phyloP scores from a whole-genome alignment of 2,329 filamentous ascomycete genomes.

The Plenodomus tracheiphilus region DNA sequence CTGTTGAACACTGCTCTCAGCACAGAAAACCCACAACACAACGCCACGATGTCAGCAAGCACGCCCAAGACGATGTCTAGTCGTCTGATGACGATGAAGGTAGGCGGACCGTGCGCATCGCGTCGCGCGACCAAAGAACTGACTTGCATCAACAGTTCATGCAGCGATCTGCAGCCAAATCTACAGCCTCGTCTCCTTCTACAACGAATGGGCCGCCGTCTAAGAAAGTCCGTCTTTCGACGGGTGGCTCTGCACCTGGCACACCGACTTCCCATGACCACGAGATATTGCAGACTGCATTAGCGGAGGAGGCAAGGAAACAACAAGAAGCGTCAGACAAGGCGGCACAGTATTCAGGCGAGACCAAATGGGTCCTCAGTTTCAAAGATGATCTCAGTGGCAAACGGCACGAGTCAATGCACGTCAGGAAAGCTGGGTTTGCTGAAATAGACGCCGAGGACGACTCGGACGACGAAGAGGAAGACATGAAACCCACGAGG shows the following conservation, averaged over 20 bases:
- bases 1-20: background rate
- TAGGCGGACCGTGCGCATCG: slow-evolving; percentile 21
- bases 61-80: slow-evolving; percentile 74
- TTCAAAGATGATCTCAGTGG: slow-evolving; percentile 52
- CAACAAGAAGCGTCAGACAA: slow-evolving; percentile 61
- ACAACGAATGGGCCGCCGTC: slow-evolving; percentile 56
- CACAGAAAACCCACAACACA: background rate
- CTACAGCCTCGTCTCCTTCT: slow-evolving; percentile 52
- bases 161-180: slow-evolving; percentile 77
- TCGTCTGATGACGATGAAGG: slow-evolving; percentile 88
- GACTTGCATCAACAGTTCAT: slow-evolving; percentile 65
- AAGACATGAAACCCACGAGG: slow-evolving; percentile 36
- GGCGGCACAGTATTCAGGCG: slow-evolving; percentile 64
- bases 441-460: slow-evolving; percentile 53
- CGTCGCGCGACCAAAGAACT: slow-evolving; percentile 6
- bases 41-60: slow-evolving; percentile 31
- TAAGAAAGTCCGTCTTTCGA: slow-evolving; percentile 66
- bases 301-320: slow-evolving; percentile 69
- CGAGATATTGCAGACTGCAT: slow-evolving; percentile 63
- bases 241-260: slow-evolving; percentile 40
- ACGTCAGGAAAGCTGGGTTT: slow-evolving; percentile 65
- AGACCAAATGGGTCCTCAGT: slow-evolving; percentile 76
- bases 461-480: slow-evolving; percentile 40
- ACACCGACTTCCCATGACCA: slow-evolving; percentile 51
- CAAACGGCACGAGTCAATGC: slow-evolving; percentile 43